phyloP scores from a whole-genome alignment of 495 filamentous ascomycete genomes.

The Aspergillus incahuasiensis region DNA sequence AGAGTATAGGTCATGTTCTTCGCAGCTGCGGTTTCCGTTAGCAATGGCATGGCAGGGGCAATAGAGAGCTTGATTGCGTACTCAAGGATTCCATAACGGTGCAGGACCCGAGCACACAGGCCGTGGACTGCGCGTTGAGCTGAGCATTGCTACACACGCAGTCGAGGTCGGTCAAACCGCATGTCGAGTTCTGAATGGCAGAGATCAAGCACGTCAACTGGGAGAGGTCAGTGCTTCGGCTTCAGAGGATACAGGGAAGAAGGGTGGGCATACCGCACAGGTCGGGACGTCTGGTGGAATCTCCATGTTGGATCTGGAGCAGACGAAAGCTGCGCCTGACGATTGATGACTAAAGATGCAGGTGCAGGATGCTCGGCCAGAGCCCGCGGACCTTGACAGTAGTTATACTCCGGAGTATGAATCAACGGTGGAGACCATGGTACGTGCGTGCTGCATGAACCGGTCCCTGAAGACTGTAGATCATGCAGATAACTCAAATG shows the following conservation, averaged over 20 bases:
- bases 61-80: background rate
- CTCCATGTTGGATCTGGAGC: background rate
- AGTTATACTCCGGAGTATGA: background rate
- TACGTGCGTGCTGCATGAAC: background rate
- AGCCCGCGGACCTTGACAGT: background rate
- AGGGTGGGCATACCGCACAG: background rate
- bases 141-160: slow-evolving; percentile 17
- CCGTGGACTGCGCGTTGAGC: slow-evolving; percentile 9
- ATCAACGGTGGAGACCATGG: background rate
- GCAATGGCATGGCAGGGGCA: no score
- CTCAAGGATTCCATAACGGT: slow-evolving; percentile 14
- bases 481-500: background rate
- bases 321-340: background rate
- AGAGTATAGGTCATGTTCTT: background rate
- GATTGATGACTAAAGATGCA: background rate
- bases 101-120: slow-evolving; percentile 16
- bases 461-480: background rate
- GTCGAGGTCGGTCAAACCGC: slow-evolving; percentile 10
- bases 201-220: slow-evolving; percentile 1
- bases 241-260: background rate
- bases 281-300: background rate
- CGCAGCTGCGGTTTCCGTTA: background rate
- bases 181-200: slow-evolving; percentile 6
- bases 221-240: background rate
- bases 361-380: background rate